These are phyloP conservation scores for Penstemon barbatus DNA, from an alignment of 257 asterid genomes.

Conservation along the genomic window DNA sequence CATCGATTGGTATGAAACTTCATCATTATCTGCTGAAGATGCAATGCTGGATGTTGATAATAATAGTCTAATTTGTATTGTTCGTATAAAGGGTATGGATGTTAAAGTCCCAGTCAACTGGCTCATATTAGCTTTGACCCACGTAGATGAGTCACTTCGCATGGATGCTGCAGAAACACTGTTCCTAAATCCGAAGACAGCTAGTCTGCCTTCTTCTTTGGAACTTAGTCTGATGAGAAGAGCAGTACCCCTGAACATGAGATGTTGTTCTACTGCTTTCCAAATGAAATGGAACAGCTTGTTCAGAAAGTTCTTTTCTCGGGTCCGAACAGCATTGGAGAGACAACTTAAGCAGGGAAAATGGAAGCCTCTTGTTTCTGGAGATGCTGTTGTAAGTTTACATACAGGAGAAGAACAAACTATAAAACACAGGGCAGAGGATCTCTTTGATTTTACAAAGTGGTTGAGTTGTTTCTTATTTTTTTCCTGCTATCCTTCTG, in stretches of 20 bases:
- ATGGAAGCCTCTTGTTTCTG: conserved; percentile 60
- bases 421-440: conserved; percentile 55
- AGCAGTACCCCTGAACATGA: conserved; percentile 94
- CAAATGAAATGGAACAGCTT: conserved; percentile 98
- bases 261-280: conserved; percentile 89
- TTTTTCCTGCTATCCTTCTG: conserved; percentile 95
- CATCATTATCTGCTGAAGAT: conserved; percentile 42
- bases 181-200: conserved; percentile 82
- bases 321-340: conserved; percentile 89
- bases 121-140: conserved; percentile 80
- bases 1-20: conserved; percentile 65
- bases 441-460: conserved; percentile 65
- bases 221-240: conserved; percentile 82
- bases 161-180: conserved; percentile 94
- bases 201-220: conserved; percentile 85
- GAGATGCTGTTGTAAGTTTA: conserved; percentile 39
- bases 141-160: conserved; percentile 86
- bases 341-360: conserved; percentile 71
- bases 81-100: conserved; percentile 60
- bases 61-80: conserved; percentile 43
- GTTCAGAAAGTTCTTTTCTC: conserved; percentile 86
- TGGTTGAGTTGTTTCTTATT: conserved; percentile 90
- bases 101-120: conserved; percentile 75
- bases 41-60: conserved; percentile 40
- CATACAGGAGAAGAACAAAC: conserved; percentile 36